Evolutionary conservation across 306 rosid genomes (phyloP).

Genomic region (Lablab purpureus): DNA sequence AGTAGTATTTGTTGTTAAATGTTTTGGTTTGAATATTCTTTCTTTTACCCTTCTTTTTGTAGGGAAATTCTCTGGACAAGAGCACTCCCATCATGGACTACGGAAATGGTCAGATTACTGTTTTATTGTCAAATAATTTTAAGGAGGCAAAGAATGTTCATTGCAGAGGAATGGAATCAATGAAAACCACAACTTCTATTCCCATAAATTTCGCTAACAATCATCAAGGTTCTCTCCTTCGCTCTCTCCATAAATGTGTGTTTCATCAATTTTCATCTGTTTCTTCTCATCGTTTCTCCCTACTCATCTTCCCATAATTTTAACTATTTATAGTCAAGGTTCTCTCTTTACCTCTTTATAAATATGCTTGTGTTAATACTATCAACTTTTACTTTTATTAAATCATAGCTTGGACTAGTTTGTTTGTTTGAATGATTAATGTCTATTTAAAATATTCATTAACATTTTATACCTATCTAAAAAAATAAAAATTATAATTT

Average conservation of each 20-base stretch:
- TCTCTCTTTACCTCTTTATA: background rate
- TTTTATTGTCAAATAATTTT: background rate
- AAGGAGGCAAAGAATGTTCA: background rate
- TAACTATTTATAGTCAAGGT: background rate
- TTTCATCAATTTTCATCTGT: background rate
- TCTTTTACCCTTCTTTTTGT: background rate
- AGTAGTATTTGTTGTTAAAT: background rate
- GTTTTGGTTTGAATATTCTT: background rate
- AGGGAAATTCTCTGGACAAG: background rate
- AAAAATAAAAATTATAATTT: no score
- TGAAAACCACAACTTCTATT: background rate
- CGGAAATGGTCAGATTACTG: background rate
- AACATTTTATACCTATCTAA: no score
- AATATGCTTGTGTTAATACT: background rate
- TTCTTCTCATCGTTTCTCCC: background rate
- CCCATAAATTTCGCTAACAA: background rate
- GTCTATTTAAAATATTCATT: no score
- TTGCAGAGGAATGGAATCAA: background rate
- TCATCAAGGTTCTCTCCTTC: background rate
- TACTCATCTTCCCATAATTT: background rate
- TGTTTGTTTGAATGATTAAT: no score
- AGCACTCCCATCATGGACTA: background rate
- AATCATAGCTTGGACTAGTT: no score
- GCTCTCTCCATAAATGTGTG: background rate
- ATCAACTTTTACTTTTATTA: background rate